Base-by-base conservation (phyloP, 768 basidiomycete species). In the Naganishia onofrii region DNA sequence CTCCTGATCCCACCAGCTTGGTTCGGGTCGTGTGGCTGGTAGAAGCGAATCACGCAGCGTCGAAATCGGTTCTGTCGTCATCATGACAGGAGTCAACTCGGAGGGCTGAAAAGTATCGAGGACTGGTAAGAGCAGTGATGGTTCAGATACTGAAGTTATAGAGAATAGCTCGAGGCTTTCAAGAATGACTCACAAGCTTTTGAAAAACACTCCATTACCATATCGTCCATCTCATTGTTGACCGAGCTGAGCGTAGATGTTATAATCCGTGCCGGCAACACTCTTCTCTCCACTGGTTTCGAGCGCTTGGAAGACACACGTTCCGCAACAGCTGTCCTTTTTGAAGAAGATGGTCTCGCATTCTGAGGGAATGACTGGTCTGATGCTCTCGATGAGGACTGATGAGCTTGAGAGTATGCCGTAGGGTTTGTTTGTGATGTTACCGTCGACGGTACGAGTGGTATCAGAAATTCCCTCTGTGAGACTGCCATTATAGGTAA, bases 191-290 rank as follows among this genome's bases (percentile, higher is more conserved):
- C 29, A 69, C 68, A 60, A 32, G 68, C 55, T 31, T 52, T 60
- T 3, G 51, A 29, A 21, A 70, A 70, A 55, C 69, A 70, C 28
- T 70, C 57, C 42, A 58, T 63, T 29, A 70, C 58, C 69, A 70
- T 70, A 31, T 70, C 69, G 29, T 70, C 69, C 58, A 70, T 23
- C 21, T 70, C 69, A n/a, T 60, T 60, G 31, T 32, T 32, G 13
- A 36, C 69, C 21, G 32, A 38, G 9, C 29, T 58, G 12, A 31
- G 31, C 26, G 31, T 36, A 31, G 52, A 48, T 38, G 58, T 51
- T 15, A 46, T 34, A 12, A 70, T 70, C 2, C 69, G 58, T 17
- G 60, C 69, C 5, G 69, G 69, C 34, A 64, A 29, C 12, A 70
- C 60, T 31, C 69, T 53, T 52, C 58, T 64, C 38, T 64, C 69